Conservation (phyloP, 129 eudicot species). For the Solidago caesia region DNA sequence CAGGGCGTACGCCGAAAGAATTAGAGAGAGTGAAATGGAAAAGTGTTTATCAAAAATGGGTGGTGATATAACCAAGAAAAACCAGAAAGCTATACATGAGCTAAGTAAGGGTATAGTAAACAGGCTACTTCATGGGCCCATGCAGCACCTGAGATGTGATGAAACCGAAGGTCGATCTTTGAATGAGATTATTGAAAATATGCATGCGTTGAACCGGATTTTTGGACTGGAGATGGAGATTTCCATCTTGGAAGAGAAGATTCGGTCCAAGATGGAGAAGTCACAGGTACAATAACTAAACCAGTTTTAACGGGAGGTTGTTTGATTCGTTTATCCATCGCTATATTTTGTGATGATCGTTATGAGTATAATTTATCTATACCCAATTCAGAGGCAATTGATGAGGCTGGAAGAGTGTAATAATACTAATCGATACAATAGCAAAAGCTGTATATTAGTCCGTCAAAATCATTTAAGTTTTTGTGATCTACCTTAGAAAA, state of each 20-base stretch:
- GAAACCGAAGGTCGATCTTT: conserved; percentile 51
- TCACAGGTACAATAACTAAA: conserved; percentile 31
- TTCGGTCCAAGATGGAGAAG: conserved; percentile 71
- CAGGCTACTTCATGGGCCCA: conserved; percentile 88
- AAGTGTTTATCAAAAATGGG: conserved; percentile 80
- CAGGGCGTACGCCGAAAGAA: conserved; percentile 71
- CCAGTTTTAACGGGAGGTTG: conserved; percentile 1
- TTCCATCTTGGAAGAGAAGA: conserved; percentile 64
- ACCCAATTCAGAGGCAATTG: background rate
- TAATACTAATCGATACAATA: background rate
- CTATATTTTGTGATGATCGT: conserved; percentile 19
- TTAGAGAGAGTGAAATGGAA: conserved; percentile 70
- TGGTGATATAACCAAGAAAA: conserved; percentile 45
- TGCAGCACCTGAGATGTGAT: conserved; percentile 85
- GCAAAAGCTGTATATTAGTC: conserved; percentile 9
- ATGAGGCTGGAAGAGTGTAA: conserved; percentile 16
- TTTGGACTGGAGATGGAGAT: conserved; percentile 65
- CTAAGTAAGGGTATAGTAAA: conserved; percentile 74
- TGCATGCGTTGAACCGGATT: conserved; percentile 78
- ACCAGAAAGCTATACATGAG: conserved; percentile 64
- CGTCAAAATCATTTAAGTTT: background rate
- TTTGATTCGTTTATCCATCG: conserved; percentile 10
- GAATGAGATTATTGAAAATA: conserved; percentile 69
- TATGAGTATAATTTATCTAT: background rate
- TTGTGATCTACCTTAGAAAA: background rate